Evolutionary conservation across 148 eudicot species (phyloP).

Genomic region (Fagopyrum tataricum): DNA sequence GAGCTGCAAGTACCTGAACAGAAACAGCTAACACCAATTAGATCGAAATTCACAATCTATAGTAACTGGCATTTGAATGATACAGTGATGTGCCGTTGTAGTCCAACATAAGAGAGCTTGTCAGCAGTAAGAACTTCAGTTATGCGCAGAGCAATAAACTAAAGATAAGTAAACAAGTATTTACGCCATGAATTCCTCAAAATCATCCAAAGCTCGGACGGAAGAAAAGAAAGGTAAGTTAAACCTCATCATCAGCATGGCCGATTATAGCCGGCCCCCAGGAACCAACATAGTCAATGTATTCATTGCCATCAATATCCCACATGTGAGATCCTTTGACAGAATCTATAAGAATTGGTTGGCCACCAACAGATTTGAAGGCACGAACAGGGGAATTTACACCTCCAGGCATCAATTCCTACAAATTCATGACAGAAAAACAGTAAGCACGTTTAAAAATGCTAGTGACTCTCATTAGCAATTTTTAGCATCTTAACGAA

Average conservation of each 20-base stretch:
- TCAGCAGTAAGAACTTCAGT: not conserved
- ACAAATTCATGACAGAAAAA: constrained; percentile 13
- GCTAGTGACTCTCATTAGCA: not conserved
- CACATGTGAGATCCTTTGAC: constrained; percentile 87
- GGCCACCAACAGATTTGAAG: constrained; percentile 95
- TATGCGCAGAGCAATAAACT: not conserved
- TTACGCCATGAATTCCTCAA: not conserved
- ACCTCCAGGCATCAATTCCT: constrained; percentile 98
- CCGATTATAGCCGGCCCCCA: constrained; percentile 96
- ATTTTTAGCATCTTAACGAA: not conserved
- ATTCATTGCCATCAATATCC: constrained; percentile 95
- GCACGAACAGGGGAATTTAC: constrained; percentile 94
- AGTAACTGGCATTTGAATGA: not conserved
- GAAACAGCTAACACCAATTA: not conserved
- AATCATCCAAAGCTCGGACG: not conserved
- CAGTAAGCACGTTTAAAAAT: not conserved
- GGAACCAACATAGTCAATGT: constrained; percentile 93
- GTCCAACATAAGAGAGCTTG: not conserved
- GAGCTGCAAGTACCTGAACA: constrained; percentile 80
- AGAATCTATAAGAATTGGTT: constrained; percentile 76
- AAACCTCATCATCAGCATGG: constrained; percentile 85
- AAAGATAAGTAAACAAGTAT: not conserved
- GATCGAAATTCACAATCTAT: not conserved
- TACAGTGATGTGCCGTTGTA: not conserved
- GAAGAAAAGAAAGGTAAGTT: not conserved